Evolutionary conservation across 371 early-diverging fungal species (phyloP).

Genomic region (Aphelidium insulamus): DNA sequence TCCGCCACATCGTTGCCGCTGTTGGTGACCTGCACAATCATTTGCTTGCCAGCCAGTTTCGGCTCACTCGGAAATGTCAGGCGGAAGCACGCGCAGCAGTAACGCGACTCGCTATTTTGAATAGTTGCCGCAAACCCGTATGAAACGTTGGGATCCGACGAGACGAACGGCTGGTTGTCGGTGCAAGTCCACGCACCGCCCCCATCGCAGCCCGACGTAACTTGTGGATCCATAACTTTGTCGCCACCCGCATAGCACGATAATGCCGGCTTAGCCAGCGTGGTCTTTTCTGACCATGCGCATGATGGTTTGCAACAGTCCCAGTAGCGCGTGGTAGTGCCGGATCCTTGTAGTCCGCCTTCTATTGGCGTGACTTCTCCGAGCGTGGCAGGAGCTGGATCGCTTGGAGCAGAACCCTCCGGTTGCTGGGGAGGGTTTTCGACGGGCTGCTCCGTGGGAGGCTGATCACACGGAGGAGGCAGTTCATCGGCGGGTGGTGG

Average conservation of each 20-base stretch:
- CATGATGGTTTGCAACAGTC: constrained; percentile 24
- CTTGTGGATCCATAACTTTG: constrained; percentile 7
- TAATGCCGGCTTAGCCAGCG: constrained; percentile 10
- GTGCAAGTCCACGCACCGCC: constrained; percentile 12
- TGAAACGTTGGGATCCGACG: constrained; percentile 12
- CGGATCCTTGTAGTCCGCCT: too few relatives aligned
- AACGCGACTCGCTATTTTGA: constrained; percentile 9
- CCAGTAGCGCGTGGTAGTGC: constrained; percentile 18
- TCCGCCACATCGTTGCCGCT: constrained; percentile 15
- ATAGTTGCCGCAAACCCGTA: constrained; percentile 21
- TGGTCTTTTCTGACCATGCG: constrained; percentile 14
- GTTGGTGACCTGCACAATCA: constrained; percentile 22
- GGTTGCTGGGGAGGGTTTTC: too few relatives aligned
- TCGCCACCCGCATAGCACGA: constrained; percentile 13
- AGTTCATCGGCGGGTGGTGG: too few relatives aligned
- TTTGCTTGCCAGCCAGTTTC: constrained; percentile 13
- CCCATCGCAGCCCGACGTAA: constrained; percentile 13
- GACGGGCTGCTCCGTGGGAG: too few relatives aligned
- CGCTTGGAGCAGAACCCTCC: too few relatives aligned
- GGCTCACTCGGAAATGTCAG: constrained; percentile 14
- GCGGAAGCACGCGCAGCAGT: constrained; percentile 21
- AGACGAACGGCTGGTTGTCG: constrained; percentile 18
- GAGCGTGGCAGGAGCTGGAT: too few relatives aligned
- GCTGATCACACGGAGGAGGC: too few relatives aligned
- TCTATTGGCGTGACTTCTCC: too few relatives aligned